Conservation (phyloP, 371 early-diverging fungal species). For the Zancudomyces culisetae region DNA sequence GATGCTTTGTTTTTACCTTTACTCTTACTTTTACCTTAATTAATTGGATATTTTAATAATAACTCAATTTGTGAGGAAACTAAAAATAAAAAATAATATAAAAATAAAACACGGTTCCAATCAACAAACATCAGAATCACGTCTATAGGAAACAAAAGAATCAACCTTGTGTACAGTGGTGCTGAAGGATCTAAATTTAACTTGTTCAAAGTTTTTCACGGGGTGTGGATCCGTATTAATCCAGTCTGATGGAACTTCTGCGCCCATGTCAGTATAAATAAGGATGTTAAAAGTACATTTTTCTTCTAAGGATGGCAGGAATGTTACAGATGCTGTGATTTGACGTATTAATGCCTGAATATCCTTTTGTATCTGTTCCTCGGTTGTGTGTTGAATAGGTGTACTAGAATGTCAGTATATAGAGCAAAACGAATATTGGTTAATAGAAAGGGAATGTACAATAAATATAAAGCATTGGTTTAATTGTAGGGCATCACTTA, state of each 20-base stretch:
- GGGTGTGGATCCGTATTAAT: slow-evolving; percentile 56
- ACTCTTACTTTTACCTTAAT: too few species aligned
- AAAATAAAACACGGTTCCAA: background rate
- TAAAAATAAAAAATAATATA: background rate
- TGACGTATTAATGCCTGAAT: slow-evolving; percentile 78
- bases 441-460: background rate
- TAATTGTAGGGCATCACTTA: background rate
- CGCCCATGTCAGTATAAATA: slow-evolving; percentile 70
- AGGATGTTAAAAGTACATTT: slow-evolving; percentile 79
- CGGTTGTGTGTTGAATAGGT: slow-evolving; percentile 25
- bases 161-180: slow-evolving; percentile 68
- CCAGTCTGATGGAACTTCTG: slow-evolving; percentile 73
- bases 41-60: too few species aligned
- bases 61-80: too few species aligned
- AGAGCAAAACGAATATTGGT: too few species aligned
- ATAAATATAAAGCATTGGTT: background rate
- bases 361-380: slow-evolving; percentile 46
- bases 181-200: slow-evolving; percentile 54
- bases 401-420: too few species aligned
- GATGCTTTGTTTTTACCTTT: too few species aligned
- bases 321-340: slow-evolving; percentile 72
- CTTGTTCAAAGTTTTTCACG: slow-evolving; percentile 68
- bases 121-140: slow-evolving; percentile 21
- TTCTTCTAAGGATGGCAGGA: slow-evolving; percentile 70
- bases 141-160: slow-evolving; percentile 63